Evolutionary conservation across 352 stramenopile species (phyloP).

Genomic region (Thraustotheca clavata): DNA sequence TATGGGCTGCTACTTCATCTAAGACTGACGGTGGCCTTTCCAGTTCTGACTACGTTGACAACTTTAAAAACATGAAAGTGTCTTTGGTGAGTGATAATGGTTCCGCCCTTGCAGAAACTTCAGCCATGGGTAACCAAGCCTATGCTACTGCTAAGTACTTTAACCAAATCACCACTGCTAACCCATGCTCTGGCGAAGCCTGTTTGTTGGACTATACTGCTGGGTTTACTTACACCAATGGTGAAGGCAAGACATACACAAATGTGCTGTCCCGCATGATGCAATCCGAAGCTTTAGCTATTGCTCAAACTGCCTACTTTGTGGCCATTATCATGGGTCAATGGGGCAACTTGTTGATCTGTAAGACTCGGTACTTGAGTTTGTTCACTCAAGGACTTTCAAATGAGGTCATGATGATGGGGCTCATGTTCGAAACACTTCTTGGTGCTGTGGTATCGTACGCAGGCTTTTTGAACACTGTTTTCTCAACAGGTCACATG

Average conservation of each 20-base stretch:
- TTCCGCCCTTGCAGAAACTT: slow-evolving; percentile 26
- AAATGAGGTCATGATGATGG: slow-evolving; percentile 90
- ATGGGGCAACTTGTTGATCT: slow-evolving; percentile 88
- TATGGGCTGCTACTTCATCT: slow-evolving; percentile 60
- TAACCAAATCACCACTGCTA: slow-evolving; percentile 33
- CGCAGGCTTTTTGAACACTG: slow-evolving; percentile 67
- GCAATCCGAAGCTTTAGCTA: slow-evolving; percentile 69
- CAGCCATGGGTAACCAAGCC: slow-evolving; percentile 28
- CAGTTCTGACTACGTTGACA: slow-evolving; percentile 20
- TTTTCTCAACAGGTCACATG: slow-evolving; percentile 79
- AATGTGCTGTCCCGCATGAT: slow-evolving; percentile 87
- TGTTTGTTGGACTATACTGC: slow-evolving; percentile 53
- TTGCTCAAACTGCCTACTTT: slow-evolving; percentile 84
- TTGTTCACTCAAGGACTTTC: slow-evolving; percentile 87
- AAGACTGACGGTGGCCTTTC: slow-evolving; percentile 22
- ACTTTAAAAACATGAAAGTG: slow-evolving; percentile 32
- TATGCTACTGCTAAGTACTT: slow-evolving; percentile 49
- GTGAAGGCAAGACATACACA: slow-evolving; percentile 27
- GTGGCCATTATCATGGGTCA: slow-evolving; percentile 83
- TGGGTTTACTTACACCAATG: slow-evolving; percentile 36
- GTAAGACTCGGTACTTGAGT: slow-evolving; percentile 89
- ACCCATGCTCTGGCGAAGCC: slow-evolving; percentile 30
- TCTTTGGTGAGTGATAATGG: slow-evolving; percentile 32
- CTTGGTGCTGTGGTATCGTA: slow-evolving; percentile 81
- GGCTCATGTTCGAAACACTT: slow-evolving; percentile 89